Evolutionary conservation across 805 yeast genomes (phyloP), one percentile per base, ranked within the genome.

Genomic region (Groenewaldozyma tartarivorans): DNA sequence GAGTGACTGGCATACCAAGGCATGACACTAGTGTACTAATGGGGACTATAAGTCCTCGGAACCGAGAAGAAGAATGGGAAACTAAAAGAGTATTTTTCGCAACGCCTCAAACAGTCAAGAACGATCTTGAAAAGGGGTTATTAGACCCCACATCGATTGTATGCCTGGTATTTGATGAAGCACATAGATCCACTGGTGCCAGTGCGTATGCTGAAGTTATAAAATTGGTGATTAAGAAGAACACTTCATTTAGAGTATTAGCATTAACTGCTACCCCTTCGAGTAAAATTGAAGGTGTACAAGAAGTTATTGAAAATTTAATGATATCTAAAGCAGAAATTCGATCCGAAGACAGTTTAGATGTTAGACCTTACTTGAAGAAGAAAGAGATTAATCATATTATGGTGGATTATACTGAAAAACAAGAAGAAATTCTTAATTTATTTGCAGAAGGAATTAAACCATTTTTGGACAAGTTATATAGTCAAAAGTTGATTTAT

Each of bases 201-300:
- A 88, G 87, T 56, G 82, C 97, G 1, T 90, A 90, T 54, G 80
- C 80, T 36, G 81, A 82, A 42, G 88, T 90, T n/a, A 84, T 83
- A 2, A 67, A 74, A 47, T 78, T 75, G 50, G 57, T 83, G 9
- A 69, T 71, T 21, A 61, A 84, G 39, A 77, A 76, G 54, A 79
- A 75, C 45, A 68, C 75, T 1, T 74, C 84, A 1, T 81, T 77
- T 49, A 66, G 98, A 35, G 66, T 88, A 0, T 59, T 92, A 39
- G 97, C 95, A 0, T 65, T 92, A 47, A 87, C 97, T 0, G 99
- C 99, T 1, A 92, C 99, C 0, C 99, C 99, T 0, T 92, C 96
- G 0, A 69, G 94, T 0, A 81, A 81, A 44, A 72, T 85, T 1
- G 94, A 83, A 43, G 84, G 90, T 2, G 94, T 94, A 0, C 96